Evolutionary conservation across 2,329 filamentous ascomycete species (phyloP), one percentile per base, ranked within the genome.

Genomic region (Phialophora tarda): DNA sequence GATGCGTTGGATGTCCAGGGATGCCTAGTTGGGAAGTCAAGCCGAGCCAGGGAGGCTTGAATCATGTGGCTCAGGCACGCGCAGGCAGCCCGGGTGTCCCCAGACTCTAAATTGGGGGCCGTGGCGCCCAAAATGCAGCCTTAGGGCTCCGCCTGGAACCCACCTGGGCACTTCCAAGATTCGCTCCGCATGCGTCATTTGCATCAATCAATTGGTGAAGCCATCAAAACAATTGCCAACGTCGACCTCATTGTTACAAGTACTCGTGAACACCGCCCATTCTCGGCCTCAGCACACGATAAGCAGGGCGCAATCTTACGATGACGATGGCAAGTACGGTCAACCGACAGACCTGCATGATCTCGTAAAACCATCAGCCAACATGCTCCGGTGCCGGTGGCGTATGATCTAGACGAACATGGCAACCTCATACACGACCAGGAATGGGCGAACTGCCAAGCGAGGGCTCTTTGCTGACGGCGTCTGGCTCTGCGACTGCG

Each of bases 401-500:
- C 28, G 26, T 17, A 55, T 21, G 28, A 55, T 34, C 17, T n/a
- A 26, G 24, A 55, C 28, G 17, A 28, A 14, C 47, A 71, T 72
- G 70, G 63, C 62, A 48, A 67, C 34, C 41, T 63, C 64, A 14
- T 69, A 66, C 54, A 50, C 41, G 12, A 71, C 70, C 32, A 65
- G 62, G 24, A 71, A 73, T 54, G 66, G 69, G n/a, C 65, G 66
- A n/a, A 71, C 71, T 17, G 65, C 58, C 56, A 70, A 69, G 47
- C 65, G 76, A 14, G 82, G 81, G 4, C 75, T 78, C 12, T 82
- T 81, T 66, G 71, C 77, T 30, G 76, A 82, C 60, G 77, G 78
- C 0, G 71, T 79, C 56, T 86, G 83, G 84, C 77, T 81, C 63
- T 86, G 84, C 75, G 83, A 88, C 71, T 89, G 87, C 73, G 78